Conservation (phyloP, 371 early-diverging fungal genomes). For the Lichtheimia hyalospora region DNA sequence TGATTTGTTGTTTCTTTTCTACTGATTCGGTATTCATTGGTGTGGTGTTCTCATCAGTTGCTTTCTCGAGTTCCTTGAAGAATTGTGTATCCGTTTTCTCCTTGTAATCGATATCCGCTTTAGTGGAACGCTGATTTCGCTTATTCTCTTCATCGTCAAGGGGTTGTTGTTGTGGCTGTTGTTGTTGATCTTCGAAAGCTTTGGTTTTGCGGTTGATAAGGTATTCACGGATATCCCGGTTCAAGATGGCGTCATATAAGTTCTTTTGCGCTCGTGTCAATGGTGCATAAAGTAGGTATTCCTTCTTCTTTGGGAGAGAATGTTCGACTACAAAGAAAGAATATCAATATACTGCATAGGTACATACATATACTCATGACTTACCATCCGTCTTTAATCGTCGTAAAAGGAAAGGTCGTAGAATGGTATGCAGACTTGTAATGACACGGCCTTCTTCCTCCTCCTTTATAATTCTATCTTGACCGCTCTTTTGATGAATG, state of each 20-base stretch:
- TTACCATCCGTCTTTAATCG: conserved; percentile 93
- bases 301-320: conserved; percentile 87
- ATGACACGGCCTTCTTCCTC: conserved; percentile 75
- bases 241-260: conserved; percentile 80
- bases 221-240: conserved; percentile 72
- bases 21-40: conserved; percentile 1
- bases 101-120: conserved; percentile 37
- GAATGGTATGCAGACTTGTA: conserved; percentile 82
- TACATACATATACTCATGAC: neutral
- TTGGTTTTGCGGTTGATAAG: conserved; percentile 56
- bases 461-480: conserved; percentile 70
- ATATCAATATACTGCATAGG: neutral
- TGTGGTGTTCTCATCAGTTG: conserved; percentile 23
- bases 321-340: conserved; percentile 67
- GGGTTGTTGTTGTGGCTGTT: conserved; percentile 16
- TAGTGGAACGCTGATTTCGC: conserved; percentile 19
- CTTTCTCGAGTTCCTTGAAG: conserved; percentile 50
- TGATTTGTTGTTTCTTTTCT: conserved; percentile 17
- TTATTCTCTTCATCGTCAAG: conserved; percentile 17
- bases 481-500: conserved; percentile 65
- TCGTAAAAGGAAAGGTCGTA: conserved; percentile 93
- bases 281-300: conserved; percentile 85
- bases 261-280: conserved; percentile 80
- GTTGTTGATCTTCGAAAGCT: conserved; percentile 20
- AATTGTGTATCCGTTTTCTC: conserved; percentile 43